Conservation (phyloP, 2,329 filamentous ascomycete species). For the Amesomyces nigricolor region DNA sequence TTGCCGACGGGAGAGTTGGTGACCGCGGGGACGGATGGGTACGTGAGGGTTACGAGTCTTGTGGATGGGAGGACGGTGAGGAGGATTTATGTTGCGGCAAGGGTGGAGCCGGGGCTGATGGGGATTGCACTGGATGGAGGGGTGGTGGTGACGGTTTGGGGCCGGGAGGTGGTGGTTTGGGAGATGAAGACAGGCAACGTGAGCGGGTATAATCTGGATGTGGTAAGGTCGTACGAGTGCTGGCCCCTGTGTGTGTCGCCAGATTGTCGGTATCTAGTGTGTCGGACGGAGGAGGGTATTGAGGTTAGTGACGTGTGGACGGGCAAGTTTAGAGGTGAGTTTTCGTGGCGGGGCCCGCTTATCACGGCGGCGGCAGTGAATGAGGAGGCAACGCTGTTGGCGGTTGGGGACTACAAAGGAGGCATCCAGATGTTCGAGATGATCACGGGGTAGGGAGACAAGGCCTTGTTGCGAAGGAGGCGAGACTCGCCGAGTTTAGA, state of each 20-base stretch:
- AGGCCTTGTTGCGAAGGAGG: too few relatives aligned
- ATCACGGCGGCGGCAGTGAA: constrained; percentile 36
- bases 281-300: constrained; percentile 38
- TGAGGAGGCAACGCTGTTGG: constrained; percentile 27
- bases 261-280: constrained; percentile 35
- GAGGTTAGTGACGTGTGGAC: constrained; percentile 37
- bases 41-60: constrained; percentile 33
- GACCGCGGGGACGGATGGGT: constrained; percentile 36
- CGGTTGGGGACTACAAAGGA: constrained; percentile 29
- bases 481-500: too few relatives aligned
- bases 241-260: constrained; percentile 39
- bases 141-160: constrained; percentile 32
- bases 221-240: constrained; percentile 33
- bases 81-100: constrained; percentile 31
- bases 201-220: constrained; percentile 34
- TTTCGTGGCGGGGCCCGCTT: constrained; percentile 21
- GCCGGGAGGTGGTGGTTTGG: constrained; percentile 34
- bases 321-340: constrained; percentile 31
- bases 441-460: constrained; percentile 2
- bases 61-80: constrained; percentile 32
- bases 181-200: constrained; percentile 30
- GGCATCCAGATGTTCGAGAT: constrained; percentile 17
- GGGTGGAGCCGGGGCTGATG: constrained; percentile 29
- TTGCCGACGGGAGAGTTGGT: constrained; percentile 29
- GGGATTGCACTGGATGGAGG: constrained; percentile 32